Conservation (phyloP, 345 rosid genomes). For the Chamaenerion angustifolium region DNA sequence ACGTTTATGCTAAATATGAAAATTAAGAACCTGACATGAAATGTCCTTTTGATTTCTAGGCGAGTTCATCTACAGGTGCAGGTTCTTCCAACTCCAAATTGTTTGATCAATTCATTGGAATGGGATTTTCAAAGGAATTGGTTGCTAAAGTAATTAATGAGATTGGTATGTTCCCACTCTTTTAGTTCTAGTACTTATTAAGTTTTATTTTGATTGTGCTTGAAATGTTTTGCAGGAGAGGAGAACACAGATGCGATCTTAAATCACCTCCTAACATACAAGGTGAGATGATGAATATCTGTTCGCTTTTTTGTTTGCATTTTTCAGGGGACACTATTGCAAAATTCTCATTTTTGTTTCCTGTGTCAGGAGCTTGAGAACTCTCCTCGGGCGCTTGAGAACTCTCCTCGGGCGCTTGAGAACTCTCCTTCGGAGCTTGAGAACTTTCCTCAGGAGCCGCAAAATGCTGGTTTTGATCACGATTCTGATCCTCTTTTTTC, state of each 20-base stretch:
- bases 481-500: slow-evolving; percentile 14
- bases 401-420: slow-evolving; percentile 14
- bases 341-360: not conserved
- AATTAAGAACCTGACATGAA: slow-evolving; percentile 1
- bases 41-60: slow-evolving; percentile 23
- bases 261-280: slow-evolving; percentile 34
- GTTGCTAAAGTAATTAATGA: slow-evolving; percentile 52
- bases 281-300: slow-evolving; percentile 20
- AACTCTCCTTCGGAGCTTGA: too few species aligned
- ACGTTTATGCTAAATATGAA: too few species aligned
- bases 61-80: slow-evolving; percentile 17
- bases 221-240: slow-evolving; percentile 30
- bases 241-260: slow-evolving; percentile 32
- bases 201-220: slow-evolving; percentile 7
- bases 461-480: slow-evolving; percentile 3
- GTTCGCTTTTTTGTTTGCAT: not conserved
- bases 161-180: slow-evolving; percentile 33
- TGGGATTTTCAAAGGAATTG: slow-evolving; percentile 58
- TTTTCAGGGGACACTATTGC: not conserved
- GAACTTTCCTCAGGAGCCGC: slow-evolving; percentile 19
- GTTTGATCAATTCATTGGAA: slow-evolving; percentile 42
- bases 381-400: too few species aligned
- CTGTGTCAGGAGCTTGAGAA: slow-evolving; percentile 45
- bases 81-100: slow-evolving; percentile 42
- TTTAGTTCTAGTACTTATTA: slow-evolving; percentile 1